Evolutionary conservation across 257 asterid genomes (phyloP).

Genomic region (Capsicum baccatum): DNA sequence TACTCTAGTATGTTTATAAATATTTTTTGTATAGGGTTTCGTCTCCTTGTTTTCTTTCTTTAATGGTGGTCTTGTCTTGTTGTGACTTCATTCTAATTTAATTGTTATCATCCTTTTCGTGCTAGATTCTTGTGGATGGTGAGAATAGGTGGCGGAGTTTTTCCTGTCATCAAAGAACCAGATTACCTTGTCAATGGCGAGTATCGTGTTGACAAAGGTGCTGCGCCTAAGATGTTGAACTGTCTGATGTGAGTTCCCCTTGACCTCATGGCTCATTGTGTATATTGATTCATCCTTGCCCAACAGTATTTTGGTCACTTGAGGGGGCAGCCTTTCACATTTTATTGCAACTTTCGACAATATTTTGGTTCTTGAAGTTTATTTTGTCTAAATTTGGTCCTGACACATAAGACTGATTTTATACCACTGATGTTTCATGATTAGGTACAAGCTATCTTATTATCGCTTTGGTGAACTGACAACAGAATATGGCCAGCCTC

Average conservation of each 20-base stretch:
- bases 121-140: slow-evolving; percentile 99
- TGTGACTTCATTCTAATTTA: slow-evolving; percentile 29
- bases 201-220: slow-evolving; percentile 98
- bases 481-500: slow-evolving; percentile 93
- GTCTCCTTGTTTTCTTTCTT: slow-evolving; percentile 15
- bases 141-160: slow-evolving; percentile 97
- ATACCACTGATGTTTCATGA: slow-evolving; percentile 31
- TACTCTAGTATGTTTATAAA: not conserved
- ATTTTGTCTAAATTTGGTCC: not conserved
- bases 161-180: slow-evolving; percentile 95
- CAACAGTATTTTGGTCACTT: not conserved
- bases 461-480: slow-evolving; percentile 97
- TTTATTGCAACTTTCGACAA: not conserved
- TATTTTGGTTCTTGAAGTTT: slow-evolving; percentile 20
- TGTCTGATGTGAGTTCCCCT: slow-evolving; percentile 85
- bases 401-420: not conserved
- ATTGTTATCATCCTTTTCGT: slow-evolving; percentile 37
- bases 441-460: slow-evolving; percentile 93
- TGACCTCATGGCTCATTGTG: not conserved
- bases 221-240: slow-evolving; percentile 97
- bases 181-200: slow-evolving; percentile 99
- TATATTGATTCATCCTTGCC: not conserved
- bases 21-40: not conserved
- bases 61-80: slow-evolving; percentile 20
- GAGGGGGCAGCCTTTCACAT: not conserved